Percentiles rank a stretch among this genome's conserved stretches.
Evolutionary conservation across 2,329 filamentous ascomycete genomes (phyloP).

Genomic region (Ceratocystis harringtonii): DNA sequence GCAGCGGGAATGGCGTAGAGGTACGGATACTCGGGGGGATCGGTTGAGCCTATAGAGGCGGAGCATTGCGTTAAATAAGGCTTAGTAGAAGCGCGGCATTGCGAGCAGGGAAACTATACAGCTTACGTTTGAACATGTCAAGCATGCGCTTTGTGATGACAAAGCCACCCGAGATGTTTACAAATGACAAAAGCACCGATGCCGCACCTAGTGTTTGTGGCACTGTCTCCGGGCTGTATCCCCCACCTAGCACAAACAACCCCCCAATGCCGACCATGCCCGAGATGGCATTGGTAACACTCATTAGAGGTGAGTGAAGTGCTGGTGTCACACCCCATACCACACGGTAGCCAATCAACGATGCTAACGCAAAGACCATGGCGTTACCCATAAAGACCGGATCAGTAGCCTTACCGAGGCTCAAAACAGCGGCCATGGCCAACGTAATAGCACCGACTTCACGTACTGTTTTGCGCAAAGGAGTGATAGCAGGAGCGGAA

Average conservation of each 20-base stretch:
- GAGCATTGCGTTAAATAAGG: background rate
- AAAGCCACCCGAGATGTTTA: slow-evolving; percentile 79
- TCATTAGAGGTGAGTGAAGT: slow-evolving; percentile 80
- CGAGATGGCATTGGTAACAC: slow-evolving; percentile 83
- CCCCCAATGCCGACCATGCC: slow-evolving; percentile 82
- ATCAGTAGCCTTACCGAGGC: slow-evolving; percentile 64
- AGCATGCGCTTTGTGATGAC: slow-evolving; percentile 89
- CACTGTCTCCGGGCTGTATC: slow-evolving; percentile 59
- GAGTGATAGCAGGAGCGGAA: slow-evolving; percentile 53
- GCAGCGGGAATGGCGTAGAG: slow-evolving; percentile 64
- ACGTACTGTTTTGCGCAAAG: slow-evolving; percentile 65
- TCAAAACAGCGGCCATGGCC: slow-evolving; percentile 60
- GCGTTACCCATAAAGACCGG: slow-evolving; percentile 79
- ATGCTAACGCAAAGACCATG: slow-evolving; percentile 71
- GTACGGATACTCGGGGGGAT: slow-evolving; percentile 80
- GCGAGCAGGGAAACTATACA: background rate
- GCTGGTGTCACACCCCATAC: slow-evolving; percentile 78
- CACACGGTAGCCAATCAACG: slow-evolving; percentile 73
- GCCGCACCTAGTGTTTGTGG: slow-evolving; percentile 64
- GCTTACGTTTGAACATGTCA: slow-evolving; percentile 67
- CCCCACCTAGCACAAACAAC: slow-evolving; percentile 76
- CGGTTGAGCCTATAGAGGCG: slow-evolving; percentile 47
- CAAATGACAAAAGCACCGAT: slow-evolving; percentile 72
- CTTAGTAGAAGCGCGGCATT: background rate
- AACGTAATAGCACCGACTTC: slow-evolving; percentile 62